Percentiles rank a stretch among this genome's conserved stretches.
Evolutionary conservation across 2,329 filamentous ascomycete genomes (phyloP).

Genomic region (Teratosphaeria zuluensis): DNA sequence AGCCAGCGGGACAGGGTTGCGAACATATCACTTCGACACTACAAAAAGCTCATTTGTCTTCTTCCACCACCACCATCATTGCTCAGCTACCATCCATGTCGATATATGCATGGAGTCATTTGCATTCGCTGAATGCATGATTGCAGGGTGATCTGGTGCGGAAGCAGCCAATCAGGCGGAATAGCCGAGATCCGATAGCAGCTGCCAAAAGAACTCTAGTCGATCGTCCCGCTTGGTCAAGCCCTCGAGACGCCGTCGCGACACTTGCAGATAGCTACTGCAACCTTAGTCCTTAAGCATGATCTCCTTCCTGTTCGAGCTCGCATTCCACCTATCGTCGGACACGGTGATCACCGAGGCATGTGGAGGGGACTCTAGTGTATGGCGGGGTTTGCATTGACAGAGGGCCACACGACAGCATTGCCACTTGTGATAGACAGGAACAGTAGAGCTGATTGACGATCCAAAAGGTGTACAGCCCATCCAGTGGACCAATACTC

Average conservation of each 20-base stretch:
- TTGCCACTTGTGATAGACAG: background rate
- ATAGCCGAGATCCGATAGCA: background rate
- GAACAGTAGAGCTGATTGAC: background rate
- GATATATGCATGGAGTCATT: background rate
- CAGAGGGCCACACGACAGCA: background rate
- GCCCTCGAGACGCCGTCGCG: background rate
- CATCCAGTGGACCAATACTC: background rate
- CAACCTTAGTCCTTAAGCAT: background rate
- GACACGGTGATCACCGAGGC: background rate
- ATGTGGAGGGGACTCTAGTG: background rate
- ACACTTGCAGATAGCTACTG: background rate
- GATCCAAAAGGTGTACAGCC: background rate
- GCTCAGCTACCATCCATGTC: background rate
- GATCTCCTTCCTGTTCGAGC: background rate
- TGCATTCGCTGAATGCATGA: background rate
- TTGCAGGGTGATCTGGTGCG: background rate
- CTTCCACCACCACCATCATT: background rate
- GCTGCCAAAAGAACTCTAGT: background rate
- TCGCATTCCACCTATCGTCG: background rate
- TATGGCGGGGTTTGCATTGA: background rate
- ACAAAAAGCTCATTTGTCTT: no score
- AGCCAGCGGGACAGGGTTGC: background rate
- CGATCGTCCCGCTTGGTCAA: background rate
- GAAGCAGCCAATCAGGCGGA: background rate
- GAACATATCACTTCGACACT: no score